Evolutionary conservation across 2,329 filamentous ascomycete species (phyloP).

Genomic region (Trichophyton mentagrophytes): DNA sequence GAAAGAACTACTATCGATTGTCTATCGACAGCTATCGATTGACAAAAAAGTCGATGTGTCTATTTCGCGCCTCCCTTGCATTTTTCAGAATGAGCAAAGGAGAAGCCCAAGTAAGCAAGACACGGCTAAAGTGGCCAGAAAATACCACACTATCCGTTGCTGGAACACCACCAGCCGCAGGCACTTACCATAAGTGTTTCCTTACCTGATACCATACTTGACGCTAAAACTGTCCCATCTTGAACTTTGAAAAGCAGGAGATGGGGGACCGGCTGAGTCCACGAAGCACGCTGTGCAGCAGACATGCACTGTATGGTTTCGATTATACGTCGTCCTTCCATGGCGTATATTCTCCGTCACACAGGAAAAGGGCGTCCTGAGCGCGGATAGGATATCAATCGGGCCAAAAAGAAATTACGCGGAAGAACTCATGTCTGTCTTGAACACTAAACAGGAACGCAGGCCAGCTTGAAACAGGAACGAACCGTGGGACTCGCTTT

Average conservation of each 20-base stretch:
- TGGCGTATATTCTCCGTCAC: slow-evolving; percentile 1
- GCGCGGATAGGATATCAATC: neutral
- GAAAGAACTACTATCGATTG: slow-evolving; percentile 1
- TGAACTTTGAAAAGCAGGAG: neutral
- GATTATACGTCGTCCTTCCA: neutral
- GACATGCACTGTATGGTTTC: neutral
- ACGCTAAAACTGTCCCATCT: neutral
- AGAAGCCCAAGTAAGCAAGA: neutral
- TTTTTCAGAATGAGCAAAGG: neutral
- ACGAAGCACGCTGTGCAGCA: neutral
- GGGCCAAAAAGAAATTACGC: slow-evolving; percentile 1
- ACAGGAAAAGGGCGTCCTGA: neutral
- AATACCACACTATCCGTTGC: neutral
- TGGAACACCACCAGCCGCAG: neutral
- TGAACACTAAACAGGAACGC: neutral
- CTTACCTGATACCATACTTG: neutral
- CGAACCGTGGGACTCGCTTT: neutral
- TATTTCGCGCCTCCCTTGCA: neutral
- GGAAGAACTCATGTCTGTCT: slow-evolving; percentile 1
- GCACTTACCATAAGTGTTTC: neutral
- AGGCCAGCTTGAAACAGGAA: neutral
- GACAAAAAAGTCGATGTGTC: neutral
- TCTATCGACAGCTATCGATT: neutral
- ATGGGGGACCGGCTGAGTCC: neutral
- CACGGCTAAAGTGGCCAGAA: neutral